Evolutionary conservation across 2,329 filamentous ascomycete genomes (phyloP), one percentile per base, ranked within the genome.

Genomic region (Orbilia javanica): DNA sequence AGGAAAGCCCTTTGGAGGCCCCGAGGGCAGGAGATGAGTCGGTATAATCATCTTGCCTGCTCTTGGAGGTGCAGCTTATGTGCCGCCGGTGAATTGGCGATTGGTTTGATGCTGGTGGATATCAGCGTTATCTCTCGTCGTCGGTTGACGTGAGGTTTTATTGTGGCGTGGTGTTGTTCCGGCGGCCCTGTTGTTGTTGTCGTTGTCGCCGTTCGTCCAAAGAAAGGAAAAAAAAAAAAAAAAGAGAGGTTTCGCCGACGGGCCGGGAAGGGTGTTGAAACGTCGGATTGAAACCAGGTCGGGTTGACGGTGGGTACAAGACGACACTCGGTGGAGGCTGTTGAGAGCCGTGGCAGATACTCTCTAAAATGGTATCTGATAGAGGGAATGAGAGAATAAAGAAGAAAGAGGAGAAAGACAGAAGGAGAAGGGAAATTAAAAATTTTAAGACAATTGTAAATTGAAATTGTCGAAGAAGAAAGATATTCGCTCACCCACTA

Each of bases 1-100:
- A 78, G 75, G 75, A 55, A 79, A 79, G 55, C 69, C 68, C 68
- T 73, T 73, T 42, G 75, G 75, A 39, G 75, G 75, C 7, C 63
- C 68, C 27, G 75, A 69, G 46, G 75, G 75, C 64, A 79, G 75
- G 36, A 79, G 69, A 63, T 79, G 75, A 36, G 75, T 74, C 1
- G 75, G 69, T 67, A 73, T 79, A 48, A 78, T 78, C 74, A 78
- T 78, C 31, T 44, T 72, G 34, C 34, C 55, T 42, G 55, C 31
- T 39, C 34, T 27, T 25, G 52, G 10, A 57, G 44, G 53, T 31
- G 66, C 66, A 70, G 50, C 62, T 52, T 29, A 44, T 31, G 25
- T 27, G 44, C 65, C n/a, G 63, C 65, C 42, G 18, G n/a, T 20
- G 42, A 44, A 44, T 44, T 20, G 42, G 18, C 4, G n/a, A 10